Evolutionary conservation across 1,139 yeast species (phyloP).

Genomic region (Yamadazyma taylorii): DNA sequence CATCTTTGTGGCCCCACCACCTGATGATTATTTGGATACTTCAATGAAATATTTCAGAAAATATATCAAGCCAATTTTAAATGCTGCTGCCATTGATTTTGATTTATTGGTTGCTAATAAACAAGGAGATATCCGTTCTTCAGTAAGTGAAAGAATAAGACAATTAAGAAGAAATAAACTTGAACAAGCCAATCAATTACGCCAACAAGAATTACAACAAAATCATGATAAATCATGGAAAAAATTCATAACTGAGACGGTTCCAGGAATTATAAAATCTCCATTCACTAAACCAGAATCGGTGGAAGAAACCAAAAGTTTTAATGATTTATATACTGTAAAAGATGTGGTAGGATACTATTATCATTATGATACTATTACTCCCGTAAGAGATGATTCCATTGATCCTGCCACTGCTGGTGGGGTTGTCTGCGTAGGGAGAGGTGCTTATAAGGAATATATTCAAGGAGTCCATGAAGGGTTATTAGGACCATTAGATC

Average conservation of each 20-base stretch:
- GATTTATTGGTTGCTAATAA: slow-evolving; percentile 72
- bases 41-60: slow-evolving; percentile 74
- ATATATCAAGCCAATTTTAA: slow-evolving; percentile 83
- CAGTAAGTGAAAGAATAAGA: slow-evolving; percentile 83
- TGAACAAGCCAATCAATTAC: slow-evolving; percentile 12
- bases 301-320: slow-evolving; percentile 24
- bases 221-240: slow-evolving; percentile 16
- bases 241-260: slow-evolving; percentile 15
- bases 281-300: slow-evolving; percentile 18
- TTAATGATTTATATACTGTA: slow-evolving; percentile 48
- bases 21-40: slow-evolving; percentile 83
- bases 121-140: slow-evolving; percentile 84
- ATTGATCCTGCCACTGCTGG: slow-evolving; percentile 50
- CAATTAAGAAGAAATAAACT: slow-evolving; percentile 51
- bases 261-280: slow-evolving; percentile 10
- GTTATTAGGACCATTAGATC: slow-evolving; percentile 82
- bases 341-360: slow-evolving; percentile 62
- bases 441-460: slow-evolving; percentile 96
- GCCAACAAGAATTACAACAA: slow-evolving; percentile 3
- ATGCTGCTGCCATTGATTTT: slow-evolving; percentile 84
- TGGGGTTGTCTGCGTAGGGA: slow-evolving; percentile 88
- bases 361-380: slow-evolving; percentile 34
- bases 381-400: slow-evolving; percentile 38
- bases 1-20: slow-evolving; percentile 92
- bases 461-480: slow-evolving; percentile 93